Evolutionary conservation across 1,284 basidiomycete species (phyloP).

Genomic region (Lentinula novae-zelandiae): DNA sequence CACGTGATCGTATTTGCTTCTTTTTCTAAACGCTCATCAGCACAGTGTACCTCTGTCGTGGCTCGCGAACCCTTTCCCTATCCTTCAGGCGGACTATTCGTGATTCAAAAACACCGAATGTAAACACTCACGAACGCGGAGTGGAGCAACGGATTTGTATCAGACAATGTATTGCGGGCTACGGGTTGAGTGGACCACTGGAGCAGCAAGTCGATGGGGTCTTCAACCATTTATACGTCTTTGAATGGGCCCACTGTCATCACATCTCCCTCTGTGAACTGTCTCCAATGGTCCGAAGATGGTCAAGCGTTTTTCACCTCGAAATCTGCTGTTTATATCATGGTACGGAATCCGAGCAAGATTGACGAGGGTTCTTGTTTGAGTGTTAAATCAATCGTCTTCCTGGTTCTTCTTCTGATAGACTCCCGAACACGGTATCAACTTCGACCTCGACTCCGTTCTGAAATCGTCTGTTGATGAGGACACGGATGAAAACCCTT

Average conservation of each 20-base stretch:
- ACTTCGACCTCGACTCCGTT: conserved; percentile 48
- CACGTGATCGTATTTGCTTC: too few species aligned
- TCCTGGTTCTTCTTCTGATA: conserved; percentile 21
- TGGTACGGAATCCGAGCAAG: conserved; percentile 37
- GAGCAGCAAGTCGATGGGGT: background rate
- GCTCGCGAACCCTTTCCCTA: too few species aligned
- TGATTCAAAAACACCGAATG: too few species aligned
- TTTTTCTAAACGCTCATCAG: too few species aligned
- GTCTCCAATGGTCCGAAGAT: conserved; percentile 70
- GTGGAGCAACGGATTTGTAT: too few species aligned
- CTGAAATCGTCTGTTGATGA: conserved; percentile 35
- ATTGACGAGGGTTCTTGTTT: background rate
- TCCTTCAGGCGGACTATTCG: too few species aligned
- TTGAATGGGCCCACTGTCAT: conserved; percentile 55
- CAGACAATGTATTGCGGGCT: too few species aligned
- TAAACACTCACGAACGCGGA: too few species aligned
- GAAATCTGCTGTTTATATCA: conserved; percentile 60
- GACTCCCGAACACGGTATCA: conserved; percentile 73
- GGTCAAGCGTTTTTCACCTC: conserved; percentile 66
- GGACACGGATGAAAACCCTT: conserved; percentile 24
- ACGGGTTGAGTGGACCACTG: too few species aligned
- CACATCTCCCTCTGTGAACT: conserved; percentile 50
- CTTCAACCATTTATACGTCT: conserved; percentile 32
- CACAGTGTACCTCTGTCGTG: too few species aligned
- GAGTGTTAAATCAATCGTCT: background rate